Conservation (phyloP, 2,329 filamentous ascomycete species). For the Botrytis squamosa region DNA sequence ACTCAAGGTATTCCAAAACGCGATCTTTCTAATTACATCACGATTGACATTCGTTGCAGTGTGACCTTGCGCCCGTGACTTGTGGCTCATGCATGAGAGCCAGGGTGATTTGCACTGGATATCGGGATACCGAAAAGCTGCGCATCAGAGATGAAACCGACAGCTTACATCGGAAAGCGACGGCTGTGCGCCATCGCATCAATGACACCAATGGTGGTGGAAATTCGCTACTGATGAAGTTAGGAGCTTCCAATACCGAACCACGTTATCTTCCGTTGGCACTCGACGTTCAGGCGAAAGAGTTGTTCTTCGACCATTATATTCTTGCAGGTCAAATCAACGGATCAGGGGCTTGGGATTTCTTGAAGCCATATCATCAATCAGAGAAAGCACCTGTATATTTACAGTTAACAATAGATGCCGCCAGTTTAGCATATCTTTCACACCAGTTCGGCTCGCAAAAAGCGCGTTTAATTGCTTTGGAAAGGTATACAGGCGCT, state of each 20-base stretch:
- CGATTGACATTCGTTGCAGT: conserved; percentile 20
- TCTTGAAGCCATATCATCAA: conserved; percentile 16
- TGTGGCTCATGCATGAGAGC: conserved; percentile 24
- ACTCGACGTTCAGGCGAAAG: conserved; percentile 22
- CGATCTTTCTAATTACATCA: neutral
- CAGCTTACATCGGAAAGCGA: conserved; percentile 8
- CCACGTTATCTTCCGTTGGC: conserved; percentile 11
- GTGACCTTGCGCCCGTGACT: conserved; percentile 23
- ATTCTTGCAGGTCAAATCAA: conserved; percentile 10
- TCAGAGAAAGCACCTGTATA: neutral
- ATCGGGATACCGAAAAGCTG: conserved; percentile 22
- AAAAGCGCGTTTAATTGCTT: conserved; percentile 10
- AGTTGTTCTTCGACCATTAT: conserved; percentile 22
- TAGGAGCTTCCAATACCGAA: neutral
- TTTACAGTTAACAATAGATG: conserved; percentile 18
- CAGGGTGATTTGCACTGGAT: conserved; percentile 20
- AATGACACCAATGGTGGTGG: neutral
- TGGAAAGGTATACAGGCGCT: conserved; percentile 17
- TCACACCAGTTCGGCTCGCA: conserved; percentile 16
- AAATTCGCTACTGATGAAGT: neutral
- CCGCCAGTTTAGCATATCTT: conserved; percentile 24
- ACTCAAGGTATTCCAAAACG: conserved; percentile 20
- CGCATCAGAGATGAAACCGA: conserved; percentile 23
- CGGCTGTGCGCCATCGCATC: neutral
- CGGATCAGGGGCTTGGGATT: conserved; percentile 13